These are phyloP conservation scores for Paraglomus occultum DNA, from an alignment of 192 early-diverging fungal genomes.

Conservation along the genomic window DNA sequence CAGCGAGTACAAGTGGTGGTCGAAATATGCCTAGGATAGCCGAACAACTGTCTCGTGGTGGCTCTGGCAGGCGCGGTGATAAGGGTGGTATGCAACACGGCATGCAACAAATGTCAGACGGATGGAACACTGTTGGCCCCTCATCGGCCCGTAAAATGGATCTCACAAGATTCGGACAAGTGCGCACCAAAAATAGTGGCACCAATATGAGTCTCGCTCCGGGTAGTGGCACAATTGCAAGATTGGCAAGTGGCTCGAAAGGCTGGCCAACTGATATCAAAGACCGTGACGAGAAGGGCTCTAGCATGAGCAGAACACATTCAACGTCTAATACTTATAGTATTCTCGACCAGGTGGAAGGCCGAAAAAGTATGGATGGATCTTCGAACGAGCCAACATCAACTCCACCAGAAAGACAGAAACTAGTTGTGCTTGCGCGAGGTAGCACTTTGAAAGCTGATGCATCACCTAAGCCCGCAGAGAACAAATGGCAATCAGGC, in stretches of 20 bases:
- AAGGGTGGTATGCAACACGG: slow-evolving; percentile 36
- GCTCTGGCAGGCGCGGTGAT: slow-evolving; percentile 55
- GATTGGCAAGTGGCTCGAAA: slow-evolving; percentile 37
- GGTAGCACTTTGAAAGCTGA: slow-evolving; percentile 18
- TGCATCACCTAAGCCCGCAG: slow-evolving; percentile 29
- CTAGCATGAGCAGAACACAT: slow-evolving; percentile 43
- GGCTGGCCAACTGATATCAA: slow-evolving; percentile 52
- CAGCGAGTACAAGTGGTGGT: slow-evolving; percentile 58
- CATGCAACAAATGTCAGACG: slow-evolving; percentile 57
- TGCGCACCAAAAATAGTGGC: slow-evolving; percentile 50
- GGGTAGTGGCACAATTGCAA: slow-evolving; percentile 41
- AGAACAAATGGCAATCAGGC: not conserved
- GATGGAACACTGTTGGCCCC: slow-evolving; percentile 68
- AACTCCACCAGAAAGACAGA: slow-evolving; percentile 24
- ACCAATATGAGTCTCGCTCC: slow-evolving; percentile 53
- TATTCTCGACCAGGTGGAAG: slow-evolving; percentile 41
- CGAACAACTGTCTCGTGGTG: slow-evolving; percentile 57
- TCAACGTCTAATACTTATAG: slow-evolving; percentile 44
- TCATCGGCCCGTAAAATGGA: slow-evolving; percentile 59
- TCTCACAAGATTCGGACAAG: slow-evolving; percentile 72
- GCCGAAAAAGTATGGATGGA: slow-evolving; percentile 29
- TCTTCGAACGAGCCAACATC: not conserved
- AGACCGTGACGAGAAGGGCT: slow-evolving; percentile 43
- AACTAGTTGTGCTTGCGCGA: slow-evolving; percentile 16
- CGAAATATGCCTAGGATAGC: slow-evolving; percentile 64